Conservation (phyloP, 305 asterid species). For the Fraxinus sp. region DNA sequence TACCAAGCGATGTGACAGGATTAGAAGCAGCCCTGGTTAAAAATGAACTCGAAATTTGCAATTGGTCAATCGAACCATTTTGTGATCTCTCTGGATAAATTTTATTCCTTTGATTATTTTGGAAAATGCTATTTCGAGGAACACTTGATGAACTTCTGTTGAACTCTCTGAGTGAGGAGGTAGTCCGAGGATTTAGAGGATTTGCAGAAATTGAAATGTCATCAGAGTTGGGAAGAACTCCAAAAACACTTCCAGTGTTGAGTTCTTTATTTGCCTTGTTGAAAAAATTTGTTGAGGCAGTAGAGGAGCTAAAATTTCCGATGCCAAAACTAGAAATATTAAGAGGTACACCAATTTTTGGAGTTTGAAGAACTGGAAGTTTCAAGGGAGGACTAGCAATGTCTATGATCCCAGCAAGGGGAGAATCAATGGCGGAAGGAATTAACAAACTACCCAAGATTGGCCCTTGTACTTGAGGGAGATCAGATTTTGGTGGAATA, state of each 20-base stretch:
- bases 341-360: conserved; percentile 28
- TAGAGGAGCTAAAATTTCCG: conserved; percentile 25
- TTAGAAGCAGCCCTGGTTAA: conserved; percentile 18
- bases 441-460: conserved; percentile 52
- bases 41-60: conserved; percentile 18
- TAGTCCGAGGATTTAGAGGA: conserved; percentile 20
- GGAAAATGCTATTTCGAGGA: conserved; percentile 23
- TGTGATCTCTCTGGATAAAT: conserved; percentile 20
- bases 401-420: conserved; percentile 19
- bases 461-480: conserved; percentile 50
- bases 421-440: conserved; percentile 27
- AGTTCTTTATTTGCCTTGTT: conserved; percentile 31
- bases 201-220: conserved; percentile 13
- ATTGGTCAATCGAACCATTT: conserved; percentile 27
- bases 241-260: conserved; percentile 24
- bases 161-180: conserved; percentile 31
- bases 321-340: conserved; percentile 14
- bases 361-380: conserved; percentile 20
- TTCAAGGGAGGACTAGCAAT: conserved; percentile 19
- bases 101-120: conserved; percentile 22
- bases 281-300: conserved; percentile 16
- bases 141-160: conserved; percentile 26
- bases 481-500: conserved; percentile 34
- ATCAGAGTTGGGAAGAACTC: conserved; percentile 31
- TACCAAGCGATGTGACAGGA: conserved; percentile 19